Evolutionary conservation across 176 grass and related monocot species (phyloP).

Genomic region (Bolboschoenus planiculmis): DNA sequence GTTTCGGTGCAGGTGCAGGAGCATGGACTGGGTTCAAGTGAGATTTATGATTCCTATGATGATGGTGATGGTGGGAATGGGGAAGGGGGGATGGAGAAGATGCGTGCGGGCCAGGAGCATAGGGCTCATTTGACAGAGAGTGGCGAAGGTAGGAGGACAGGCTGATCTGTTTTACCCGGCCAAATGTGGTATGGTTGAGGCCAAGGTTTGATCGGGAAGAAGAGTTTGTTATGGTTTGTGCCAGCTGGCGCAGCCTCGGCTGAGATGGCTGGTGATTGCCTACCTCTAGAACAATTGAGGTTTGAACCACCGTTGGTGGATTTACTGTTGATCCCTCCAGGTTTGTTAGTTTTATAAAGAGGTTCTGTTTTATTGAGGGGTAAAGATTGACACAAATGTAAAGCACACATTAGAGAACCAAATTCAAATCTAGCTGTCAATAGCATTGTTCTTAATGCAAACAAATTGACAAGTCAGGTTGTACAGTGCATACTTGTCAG

Average conservation of each 20-base stretch:
- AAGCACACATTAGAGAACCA: constrained; percentile 5
- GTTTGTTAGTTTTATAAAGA: constrained; percentile 73
- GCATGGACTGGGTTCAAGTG: constrained; percentile 33
- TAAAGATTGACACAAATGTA: constrained; percentile 11
- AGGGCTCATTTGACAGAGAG: constrained; percentile 42
- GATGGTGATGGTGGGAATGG: constrained; percentile 23
- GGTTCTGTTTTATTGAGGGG: constrained; percentile 45
- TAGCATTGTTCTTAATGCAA: neutral
- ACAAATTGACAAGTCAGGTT: neutral
- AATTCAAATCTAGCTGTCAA: neutral
- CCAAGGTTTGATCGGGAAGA: constrained; percentile 70
- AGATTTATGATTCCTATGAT: constrained; percentile 3
- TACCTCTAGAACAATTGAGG: constrained; percentile 60
- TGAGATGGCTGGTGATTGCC: constrained; percentile 68
- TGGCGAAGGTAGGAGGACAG: constrained; percentile 70
- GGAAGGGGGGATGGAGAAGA: constrained; percentile 55
- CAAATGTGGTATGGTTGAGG: constrained; percentile 77
- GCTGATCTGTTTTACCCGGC: constrained; percentile 76
- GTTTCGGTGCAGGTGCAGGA: constrained; percentile 28
- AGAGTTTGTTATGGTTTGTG: constrained; percentile 65
- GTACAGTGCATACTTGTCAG: neutral
- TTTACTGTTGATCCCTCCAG: constrained; percentile 59
- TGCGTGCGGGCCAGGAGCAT: constrained; percentile 32
- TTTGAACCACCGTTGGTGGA: constrained; percentile 62
- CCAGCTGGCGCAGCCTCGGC: constrained; percentile 79